Base-by-base conservation (phyloP, 768 basidiomycete species). In the Amanita subjunquillea region DNA sequence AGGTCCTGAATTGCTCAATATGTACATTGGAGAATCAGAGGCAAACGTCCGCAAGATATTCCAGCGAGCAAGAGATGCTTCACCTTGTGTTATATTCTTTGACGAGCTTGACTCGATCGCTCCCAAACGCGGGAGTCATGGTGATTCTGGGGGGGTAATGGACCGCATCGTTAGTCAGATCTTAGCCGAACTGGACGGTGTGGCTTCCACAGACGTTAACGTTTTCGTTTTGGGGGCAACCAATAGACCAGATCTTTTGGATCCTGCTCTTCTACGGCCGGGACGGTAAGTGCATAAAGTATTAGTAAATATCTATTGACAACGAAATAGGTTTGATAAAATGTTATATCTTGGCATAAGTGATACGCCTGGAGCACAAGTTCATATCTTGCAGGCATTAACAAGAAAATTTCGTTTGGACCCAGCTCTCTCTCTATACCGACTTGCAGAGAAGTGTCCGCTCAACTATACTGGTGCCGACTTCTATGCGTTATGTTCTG, bases 1-100 rank as follows among this genome's bases (percentile, higher is more conserved):
- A 65, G 94, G 94, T 0, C 94, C 94, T 3, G 94, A 97, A 62
- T 69, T 97, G 36, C 78, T 96, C 48, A 95, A 95, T 68, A 97
- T 97, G 94, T 97, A 95, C 68, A 95, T 97, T 60, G 94, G 94
- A 54, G 94, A 96, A 68, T 94, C 91, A 9, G 94, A 97, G 67
- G 96, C 97, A 55, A 99, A 98, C 67, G 94, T 99, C 38, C 80
- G 96, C 12, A 75, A 85, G 13, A 83, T 97, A 1, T 97, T 97
- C 65, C 90, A 94, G 63, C 80, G 82, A 10, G 94, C 94, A 25
- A 71, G 90, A 49, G 92, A 94, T 69, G 94, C 94, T 1, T 83
- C 82, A 50, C 94, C 94, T 6, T 97, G 94, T 66, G 87, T 96
- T 43, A 88, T 97, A 46, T 97, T 97, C 67, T 96, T 97, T 66